A percentile compares a stretch with the other conserved stretches of the same genome.
Evolutionary conservation across 345 rosid genomes (phyloP).

Genomic region (Acer saccharum): DNA sequence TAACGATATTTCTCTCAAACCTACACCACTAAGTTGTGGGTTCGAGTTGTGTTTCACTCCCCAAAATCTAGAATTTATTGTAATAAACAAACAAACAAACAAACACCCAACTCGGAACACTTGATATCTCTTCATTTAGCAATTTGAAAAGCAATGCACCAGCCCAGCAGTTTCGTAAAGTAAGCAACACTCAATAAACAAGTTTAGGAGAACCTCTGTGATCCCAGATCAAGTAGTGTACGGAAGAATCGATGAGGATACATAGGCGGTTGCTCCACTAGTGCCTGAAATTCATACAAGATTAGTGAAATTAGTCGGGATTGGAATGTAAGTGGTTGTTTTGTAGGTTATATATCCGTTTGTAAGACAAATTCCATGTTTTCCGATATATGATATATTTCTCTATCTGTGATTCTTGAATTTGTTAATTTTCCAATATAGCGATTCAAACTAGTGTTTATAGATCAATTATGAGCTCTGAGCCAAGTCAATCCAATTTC

Average conservation of each 20-base stretch:
- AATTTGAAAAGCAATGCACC: neutral
- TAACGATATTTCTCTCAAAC: too few relatives aligned
- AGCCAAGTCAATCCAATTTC: neutral
- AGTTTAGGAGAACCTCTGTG: constrained; percentile 44
- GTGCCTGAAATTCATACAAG: constrained; percentile 52
- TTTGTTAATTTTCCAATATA: neutral
- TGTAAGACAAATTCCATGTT: neutral
- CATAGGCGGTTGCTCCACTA: constrained; percentile 80
- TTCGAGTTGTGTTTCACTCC: too few relatives aligned
- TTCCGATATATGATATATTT: neutral
- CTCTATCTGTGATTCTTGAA: neutral
- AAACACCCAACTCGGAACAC: neutral
- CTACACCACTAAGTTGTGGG: too few relatives aligned
- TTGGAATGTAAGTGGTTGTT: neutral
- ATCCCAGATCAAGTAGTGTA: constrained; percentile 72
- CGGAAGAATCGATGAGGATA: constrained; percentile 82
- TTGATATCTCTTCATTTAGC: neutral
- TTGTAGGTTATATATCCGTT: neutral
- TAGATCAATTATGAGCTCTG: neutral
- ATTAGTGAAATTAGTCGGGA: constrained; percentile 3
- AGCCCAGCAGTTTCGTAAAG: neutral
- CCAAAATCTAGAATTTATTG: too few relatives aligned
- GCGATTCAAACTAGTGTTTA: neutral
- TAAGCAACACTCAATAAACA: neutral
- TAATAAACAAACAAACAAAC: too few relatives aligned